Evolutionary conservation across 2,329 filamentous ascomycete species (phyloP), one percentile per base, ranked within the genome.

Genomic region (Epichloe gansuensis): DNA sequence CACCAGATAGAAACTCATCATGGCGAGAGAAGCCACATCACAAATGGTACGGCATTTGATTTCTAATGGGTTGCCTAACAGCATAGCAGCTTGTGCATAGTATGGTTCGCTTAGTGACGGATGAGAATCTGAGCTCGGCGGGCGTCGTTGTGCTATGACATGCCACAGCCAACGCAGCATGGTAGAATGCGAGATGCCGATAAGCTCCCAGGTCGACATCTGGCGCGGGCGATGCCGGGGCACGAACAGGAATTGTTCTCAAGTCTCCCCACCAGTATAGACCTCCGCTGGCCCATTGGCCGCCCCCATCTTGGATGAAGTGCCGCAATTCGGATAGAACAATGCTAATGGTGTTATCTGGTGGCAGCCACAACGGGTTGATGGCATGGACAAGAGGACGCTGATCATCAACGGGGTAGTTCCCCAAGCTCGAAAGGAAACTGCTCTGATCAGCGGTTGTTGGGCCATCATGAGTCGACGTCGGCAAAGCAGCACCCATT

Each of bases 1-100:
- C 34, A 76, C 60, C 17, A 76, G 62, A 56, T 75, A 77, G 49
- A 74, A 64, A 7, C 70, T 69, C 69, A 76, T 72, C 51, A 77
- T 61, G 2, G 69, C 69, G 34, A 77, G 61, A 1, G 68, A 64
- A 0, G 71, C 65, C 3, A 76, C 68, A 49, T 76, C 72, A 41
- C 64, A 63, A n/a, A 70, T 66, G 13, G 67, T 70, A 15, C 57
- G 63, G 0, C 63, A 65, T 2, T 67, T 67, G 25, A 70, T 66
- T 50, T 76, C 72, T 23, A 76, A 66, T 0, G 72, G 71, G 52
- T 75, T 74, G 8, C 73, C 72, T 3, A 77, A 56, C 6, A 76
- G 65, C 43, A 60, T 54, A 21, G 65, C 65, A 6, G 74, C 74
- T 17, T 68, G 65, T 3, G 69, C 66, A 55, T 74, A 75, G 60